Conservation (phyloP, 352 stramenopile genomes). For the Phytophthora ohioensis region DNA sequence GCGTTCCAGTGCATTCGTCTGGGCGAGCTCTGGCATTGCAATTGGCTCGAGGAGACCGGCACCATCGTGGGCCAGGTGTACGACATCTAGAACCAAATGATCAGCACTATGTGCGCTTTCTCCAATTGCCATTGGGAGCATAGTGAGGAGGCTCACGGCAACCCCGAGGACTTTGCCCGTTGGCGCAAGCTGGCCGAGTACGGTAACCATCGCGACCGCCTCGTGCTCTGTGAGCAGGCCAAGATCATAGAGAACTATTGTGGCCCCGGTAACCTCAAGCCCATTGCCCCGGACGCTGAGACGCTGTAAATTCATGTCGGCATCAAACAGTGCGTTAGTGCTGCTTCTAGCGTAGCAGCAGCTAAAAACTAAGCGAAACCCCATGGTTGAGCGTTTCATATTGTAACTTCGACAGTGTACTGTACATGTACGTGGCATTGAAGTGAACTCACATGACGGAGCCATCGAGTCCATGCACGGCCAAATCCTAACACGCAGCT, state of each 20-base stretch:
- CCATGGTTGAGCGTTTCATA: background rate
- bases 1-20: constrained; percentile 59
- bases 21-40: constrained; percentile 59
- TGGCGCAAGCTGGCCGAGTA: constrained; percentile 55
- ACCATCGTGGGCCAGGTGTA: constrained; percentile 56
- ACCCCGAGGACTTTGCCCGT: constrained; percentile 52
- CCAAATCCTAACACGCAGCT: constrained; percentile 1
- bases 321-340: background rate
- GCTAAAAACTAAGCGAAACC: background rate
- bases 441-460: constrained; percentile 4
- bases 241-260: constrained; percentile 44
- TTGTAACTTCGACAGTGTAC: background rate
- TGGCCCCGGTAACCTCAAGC: constrained; percentile 40
- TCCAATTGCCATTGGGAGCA: constrained; percentile 62
- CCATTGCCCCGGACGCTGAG: constrained; percentile 31
- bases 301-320: constrained; percentile 25
- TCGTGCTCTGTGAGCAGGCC: constrained; percentile 56
- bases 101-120: constrained; percentile 57
- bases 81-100: constrained; percentile 53
- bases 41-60: constrained; percentile 62
- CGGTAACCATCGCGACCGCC: constrained; percentile 51
- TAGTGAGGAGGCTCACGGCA: constrained; percentile 45
- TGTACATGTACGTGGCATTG: background rate
- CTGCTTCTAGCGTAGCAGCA: constrained; percentile 11
- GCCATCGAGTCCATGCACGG: constrained; percentile 11